Conservation (phyloP, 768 basidiomycete species). For the Baorangia bicolor region DNA sequence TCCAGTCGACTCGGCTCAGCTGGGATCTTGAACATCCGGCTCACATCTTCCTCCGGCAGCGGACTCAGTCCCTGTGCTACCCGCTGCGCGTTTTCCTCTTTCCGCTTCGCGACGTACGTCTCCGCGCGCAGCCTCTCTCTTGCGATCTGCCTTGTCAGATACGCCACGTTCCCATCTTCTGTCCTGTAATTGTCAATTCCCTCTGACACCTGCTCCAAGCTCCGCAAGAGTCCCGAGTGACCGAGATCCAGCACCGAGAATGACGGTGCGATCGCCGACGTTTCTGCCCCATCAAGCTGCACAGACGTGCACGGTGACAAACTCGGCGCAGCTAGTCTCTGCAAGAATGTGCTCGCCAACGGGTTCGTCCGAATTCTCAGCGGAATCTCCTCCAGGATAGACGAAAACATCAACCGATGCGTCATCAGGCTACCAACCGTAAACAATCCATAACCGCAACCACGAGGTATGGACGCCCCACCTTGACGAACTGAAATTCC, state of each 20-base stretch:
- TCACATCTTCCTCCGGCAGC: constrained; percentile 83
- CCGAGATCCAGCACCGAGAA: constrained; percentile 73
- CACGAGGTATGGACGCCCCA: constrained; percentile 34
- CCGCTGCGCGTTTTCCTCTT: constrained; percentile 81
- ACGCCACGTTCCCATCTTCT: constrained; percentile 91
- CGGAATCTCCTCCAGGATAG: constrained; percentile 83
- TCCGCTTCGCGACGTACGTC: constrained; percentile 75
- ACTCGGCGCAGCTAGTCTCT: constrained; percentile 51
- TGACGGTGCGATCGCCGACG: constrained; percentile 52
- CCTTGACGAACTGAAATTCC: constrained; percentile 85
- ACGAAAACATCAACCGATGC: constrained; percentile 81
- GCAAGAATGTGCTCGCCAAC: constrained; percentile 76
- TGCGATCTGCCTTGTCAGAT: constrained; percentile 82
- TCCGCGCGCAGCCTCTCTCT: constrained; percentile 83
- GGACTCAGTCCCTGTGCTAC: constrained; percentile 82
- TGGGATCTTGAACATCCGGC: constrained; percentile 84
- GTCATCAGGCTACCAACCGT: constrained; percentile 60
- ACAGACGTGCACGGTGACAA: constrained; percentile 37
- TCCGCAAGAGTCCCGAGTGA: constrained; percentile 64
- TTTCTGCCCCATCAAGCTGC: constrained; percentile 38
- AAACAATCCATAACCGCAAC: constrained; percentile 1
- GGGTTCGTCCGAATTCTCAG: constrained; percentile 81
- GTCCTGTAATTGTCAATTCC: constrained; percentile 82
- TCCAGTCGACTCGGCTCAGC: constrained; percentile 87
- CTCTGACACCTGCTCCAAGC: constrained; percentile 83